Conservation (phyloP, 257 asterid genomes). For the Solanum ossicruentum region DNA sequence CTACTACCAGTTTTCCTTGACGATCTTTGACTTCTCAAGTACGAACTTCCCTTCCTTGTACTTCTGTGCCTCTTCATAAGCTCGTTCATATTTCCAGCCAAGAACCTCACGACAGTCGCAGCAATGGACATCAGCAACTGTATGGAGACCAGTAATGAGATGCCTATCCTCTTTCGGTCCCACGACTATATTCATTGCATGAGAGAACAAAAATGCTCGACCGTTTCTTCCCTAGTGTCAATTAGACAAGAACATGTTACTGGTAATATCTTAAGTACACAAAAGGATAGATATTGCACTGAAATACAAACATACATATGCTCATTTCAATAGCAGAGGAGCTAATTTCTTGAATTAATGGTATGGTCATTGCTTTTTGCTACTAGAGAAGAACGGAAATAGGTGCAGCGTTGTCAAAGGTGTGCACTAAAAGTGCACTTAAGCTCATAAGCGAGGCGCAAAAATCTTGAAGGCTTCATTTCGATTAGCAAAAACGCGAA, state of each 20-base stretch:
- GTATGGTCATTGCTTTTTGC: not conserved
- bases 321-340: not conserved
- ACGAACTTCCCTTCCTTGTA: slow-evolving; percentile 35
- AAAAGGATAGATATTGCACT: not conserved
- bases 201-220: slow-evolving; percentile 32
- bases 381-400: not conserved
- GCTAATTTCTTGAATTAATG: not conserved
- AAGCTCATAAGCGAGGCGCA: not conserved
- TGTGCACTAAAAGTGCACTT: not conserved
- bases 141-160: slow-evolving; percentile 27
- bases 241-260: not conserved
- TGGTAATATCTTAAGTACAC: not conserved
- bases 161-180: slow-evolving; percentile 29
- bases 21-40: slow-evolving; percentile 18
- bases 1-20: slow-evolving; percentile 14
- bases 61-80: slow-evolving; percentile 21
- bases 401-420: not conserved
- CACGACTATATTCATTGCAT: slow-evolving; percentile 18
- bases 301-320: not conserved
- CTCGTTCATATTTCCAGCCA: slow-evolving; percentile 39
- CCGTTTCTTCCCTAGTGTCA: slow-evolving; percentile 26
- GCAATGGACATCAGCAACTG: slow-evolving; percentile 28
- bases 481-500: not conserved
- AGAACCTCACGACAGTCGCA: slow-evolving; percentile 25
- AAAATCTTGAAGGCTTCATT: not conserved